Evolutionary conservation across 768 basidiomycete species (phyloP).

Genomic region (Grammothele lineata): DNA sequence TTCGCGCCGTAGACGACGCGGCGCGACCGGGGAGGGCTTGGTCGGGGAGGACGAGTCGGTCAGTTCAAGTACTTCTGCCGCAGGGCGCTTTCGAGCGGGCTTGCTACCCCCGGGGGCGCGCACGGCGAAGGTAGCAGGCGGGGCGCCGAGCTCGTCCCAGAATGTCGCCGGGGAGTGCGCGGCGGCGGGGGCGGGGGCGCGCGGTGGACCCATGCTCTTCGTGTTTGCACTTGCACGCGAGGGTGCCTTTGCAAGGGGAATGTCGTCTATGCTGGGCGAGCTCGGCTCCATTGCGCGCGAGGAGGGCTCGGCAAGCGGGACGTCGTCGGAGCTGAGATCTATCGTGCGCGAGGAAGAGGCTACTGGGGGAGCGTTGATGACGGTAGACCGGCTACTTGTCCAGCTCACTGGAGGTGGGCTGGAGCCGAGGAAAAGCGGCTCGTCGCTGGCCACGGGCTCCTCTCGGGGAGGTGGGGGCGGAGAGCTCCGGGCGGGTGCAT

Average conservation of each 20-base stretch:
- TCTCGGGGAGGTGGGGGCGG: background rate
- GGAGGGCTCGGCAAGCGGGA: background rate
- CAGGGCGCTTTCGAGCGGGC: constrained; percentile 23
- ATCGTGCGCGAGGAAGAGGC: background rate
- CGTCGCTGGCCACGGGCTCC: constrained; percentile 3
- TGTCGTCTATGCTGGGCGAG: too few species aligned
- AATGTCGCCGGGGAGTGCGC: constrained; percentile 3
- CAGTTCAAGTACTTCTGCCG: constrained; percentile 16
- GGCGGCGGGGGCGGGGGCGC: constrained; percentile 28
- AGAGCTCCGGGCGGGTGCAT: constrained; percentile 26
- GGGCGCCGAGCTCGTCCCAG: too few species aligned
- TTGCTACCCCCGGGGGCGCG: constrained; percentile 33
- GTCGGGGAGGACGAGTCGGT: constrained; percentile 27
- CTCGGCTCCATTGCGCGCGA: too few species aligned
- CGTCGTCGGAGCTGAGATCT: background rate
- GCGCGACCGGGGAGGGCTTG: constrained; percentile 28
- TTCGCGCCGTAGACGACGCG: constrained; percentile 24
- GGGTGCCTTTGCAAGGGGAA: too few species aligned
- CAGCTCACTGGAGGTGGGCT: too few species aligned
- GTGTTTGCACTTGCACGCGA: too few species aligned
- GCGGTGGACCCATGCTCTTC: constrained; percentile 31
- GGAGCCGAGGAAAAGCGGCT: constrained; percentile 8
- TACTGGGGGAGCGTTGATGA: background rate
- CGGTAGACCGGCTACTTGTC: too few species aligned
- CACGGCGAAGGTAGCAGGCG: constrained; percentile 42